A percentile compares a stretch with the other conserved stretches of the same genome.
Conservation (phyloP, 352 stramenopile species). For the Globisporangium canariense region DNA sequence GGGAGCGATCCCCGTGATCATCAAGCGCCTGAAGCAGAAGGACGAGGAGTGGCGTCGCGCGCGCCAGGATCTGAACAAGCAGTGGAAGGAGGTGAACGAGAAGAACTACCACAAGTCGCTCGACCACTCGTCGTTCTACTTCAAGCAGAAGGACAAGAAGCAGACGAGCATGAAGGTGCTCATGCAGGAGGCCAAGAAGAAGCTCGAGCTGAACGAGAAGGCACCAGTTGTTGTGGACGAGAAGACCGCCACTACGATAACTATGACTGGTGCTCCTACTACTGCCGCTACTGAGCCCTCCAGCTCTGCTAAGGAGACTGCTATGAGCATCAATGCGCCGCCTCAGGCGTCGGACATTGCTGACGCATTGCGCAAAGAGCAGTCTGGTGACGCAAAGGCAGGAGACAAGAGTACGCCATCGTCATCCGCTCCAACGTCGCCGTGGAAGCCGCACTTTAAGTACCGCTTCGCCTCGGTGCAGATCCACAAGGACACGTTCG, state of each 20-base stretch:
- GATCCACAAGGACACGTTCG: slow-evolving; percentile 85
- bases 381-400: slow-evolving; percentile 15
- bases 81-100: slow-evolving; percentile 97
- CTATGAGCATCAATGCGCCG: slow-evolving; percentile 26
- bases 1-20: slow-evolving; percentile 96
- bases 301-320: slow-evolving; percentile 11
- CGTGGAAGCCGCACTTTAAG: slow-evolving; percentile 70
- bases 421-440: slow-evolving; percentile 9
- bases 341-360: slow-evolving; percentile 58
- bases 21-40: slow-evolving; percentile 98
- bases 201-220: slow-evolving; percentile 68
- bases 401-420: slow-evolving; percentile 7
- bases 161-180: slow-evolving; percentile 94
- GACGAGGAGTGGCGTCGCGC: slow-evolving; percentile 95
- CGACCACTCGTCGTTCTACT: slow-evolving; percentile 99
- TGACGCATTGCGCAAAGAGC: slow-evolving; percentile 60
- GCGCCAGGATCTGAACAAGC: slow-evolving; percentile 93
- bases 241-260: not conserved
- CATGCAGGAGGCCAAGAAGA: slow-evolving; percentile 85
- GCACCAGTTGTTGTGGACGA: slow-evolving; percentile 2
- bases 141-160: slow-evolving; percentile 98
- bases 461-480: slow-evolving; percentile 72
- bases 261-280: slow-evolving; percentile 4
- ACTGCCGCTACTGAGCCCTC: slow-evolving; percentile 19
- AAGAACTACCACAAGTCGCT: slow-evolving; percentile 99